phyloP scores from a whole-genome alignment of 1,284 basidiomycete genomes.

The Rhodotorula sp. region DNA sequence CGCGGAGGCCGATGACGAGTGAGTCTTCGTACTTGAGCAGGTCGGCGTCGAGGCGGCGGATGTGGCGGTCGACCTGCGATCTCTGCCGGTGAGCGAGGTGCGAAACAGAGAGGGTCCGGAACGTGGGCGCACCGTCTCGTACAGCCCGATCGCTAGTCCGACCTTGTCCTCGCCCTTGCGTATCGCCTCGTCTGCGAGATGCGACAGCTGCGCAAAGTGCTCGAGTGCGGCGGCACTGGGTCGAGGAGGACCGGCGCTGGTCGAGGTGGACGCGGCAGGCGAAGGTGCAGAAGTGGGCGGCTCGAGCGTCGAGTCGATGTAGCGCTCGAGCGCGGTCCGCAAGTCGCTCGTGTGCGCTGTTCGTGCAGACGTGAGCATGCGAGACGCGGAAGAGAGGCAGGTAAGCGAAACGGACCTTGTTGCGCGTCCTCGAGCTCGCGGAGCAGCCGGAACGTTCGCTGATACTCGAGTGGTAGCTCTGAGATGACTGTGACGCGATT shows the following conservation, averaged over 20 bases:
- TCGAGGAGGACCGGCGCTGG: not conserved
- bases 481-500: constrained; percentile 27
- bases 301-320: not conserved
- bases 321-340: constrained; percentile 1
- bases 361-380: not conserved
- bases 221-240: not conserved
- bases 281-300: not conserved
- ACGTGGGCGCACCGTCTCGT: constrained; percentile 38
- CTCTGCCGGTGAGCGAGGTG: accelerated
- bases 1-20: constrained; percentile 40
- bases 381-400: not conserved
- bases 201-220: not conserved
- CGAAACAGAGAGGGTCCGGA: no score
- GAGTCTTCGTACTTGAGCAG: constrained; percentile 36
- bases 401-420: constrained; percentile 10
- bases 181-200: constrained; percentile 8
- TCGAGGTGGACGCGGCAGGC: constrained; percentile 1
- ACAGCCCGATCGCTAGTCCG: constrained; percentile 37
- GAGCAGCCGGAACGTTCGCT: constrained; percentile 40
- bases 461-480: constrained; percentile 42
- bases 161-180: constrained; percentile 43
- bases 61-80: constrained; percentile 44
- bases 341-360: not conserved
- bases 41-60: constrained; percentile 43
- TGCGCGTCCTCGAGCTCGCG: constrained; percentile 39